Conservation (phyloP, 768 basidiomycete genomes). For the Suillus brevipes region DNA sequence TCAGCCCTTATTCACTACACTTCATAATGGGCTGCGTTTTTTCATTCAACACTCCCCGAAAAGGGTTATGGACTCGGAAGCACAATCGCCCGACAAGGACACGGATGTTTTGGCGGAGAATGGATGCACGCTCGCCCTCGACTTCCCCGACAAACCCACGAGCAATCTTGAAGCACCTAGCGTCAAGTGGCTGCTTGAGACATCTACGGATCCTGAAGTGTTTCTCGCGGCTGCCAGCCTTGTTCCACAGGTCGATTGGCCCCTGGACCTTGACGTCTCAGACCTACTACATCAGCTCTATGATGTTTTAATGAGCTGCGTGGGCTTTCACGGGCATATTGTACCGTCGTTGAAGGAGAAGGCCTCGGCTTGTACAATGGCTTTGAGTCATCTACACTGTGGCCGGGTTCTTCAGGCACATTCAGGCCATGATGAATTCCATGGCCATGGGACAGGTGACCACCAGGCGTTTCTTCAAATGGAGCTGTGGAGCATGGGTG, state of each 20-base stretch:
- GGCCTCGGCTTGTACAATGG: background rate
- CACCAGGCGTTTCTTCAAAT: background rate
- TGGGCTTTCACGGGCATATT: background rate
- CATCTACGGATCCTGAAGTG: background rate
- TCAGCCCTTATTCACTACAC: background rate
- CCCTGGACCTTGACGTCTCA: background rate
- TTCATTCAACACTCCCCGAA: background rate
- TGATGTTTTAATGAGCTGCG: background rate
- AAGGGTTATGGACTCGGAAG: background rate
- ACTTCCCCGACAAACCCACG: background rate
- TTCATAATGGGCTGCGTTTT: background rate
- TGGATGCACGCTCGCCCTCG: background rate
- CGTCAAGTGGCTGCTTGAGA: slow-evolving; percentile 9
- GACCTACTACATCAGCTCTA: background rate
- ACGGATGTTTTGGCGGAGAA: background rate
- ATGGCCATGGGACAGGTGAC: background rate
- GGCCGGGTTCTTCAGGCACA: background rate
- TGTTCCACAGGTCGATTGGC: background rate
- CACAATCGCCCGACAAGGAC: background rate
- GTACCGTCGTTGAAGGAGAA: background rate
- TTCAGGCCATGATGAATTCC: background rate
- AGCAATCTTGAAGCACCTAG: background rate
- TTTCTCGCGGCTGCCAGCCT: background rate
- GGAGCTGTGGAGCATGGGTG: background rate
- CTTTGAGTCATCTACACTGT: background rate